Base-by-base conservation (phyloP, 192 early-diverging fungal species). In the Podila verticillata region DNA sequence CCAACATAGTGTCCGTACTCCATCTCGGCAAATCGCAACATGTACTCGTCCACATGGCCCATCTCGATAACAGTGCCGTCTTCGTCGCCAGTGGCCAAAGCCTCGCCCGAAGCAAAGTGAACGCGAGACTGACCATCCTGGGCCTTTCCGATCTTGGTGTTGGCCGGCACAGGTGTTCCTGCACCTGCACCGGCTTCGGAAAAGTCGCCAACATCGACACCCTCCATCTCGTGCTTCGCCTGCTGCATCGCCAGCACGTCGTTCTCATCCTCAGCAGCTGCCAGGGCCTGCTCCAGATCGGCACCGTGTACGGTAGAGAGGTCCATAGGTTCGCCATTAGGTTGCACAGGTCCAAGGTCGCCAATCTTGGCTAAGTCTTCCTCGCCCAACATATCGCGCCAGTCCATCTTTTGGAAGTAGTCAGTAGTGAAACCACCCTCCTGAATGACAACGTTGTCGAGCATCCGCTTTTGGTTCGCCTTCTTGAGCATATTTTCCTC, bases 401-500 rank as follows among this genome's bases (percentile, higher is more conserved):
- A 92, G 61, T 91, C 86, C 74, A 88, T 84, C 57, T 84, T 86
- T 60, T 88, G 75, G 47, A 91, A 85, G 35, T 85, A 92, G 34
- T 88, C 90, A 20, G 89, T 91, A 5, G 90, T 93, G 72, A 96
- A 95, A 12, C 85, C 88, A 34, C 92, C 93, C 61, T 93, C 90
- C 70, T 91, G 92, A 54, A 96, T 94, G 10, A 96, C 91, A 7
- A 95, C 81, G 59, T 94, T 87, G 77, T 94, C 93, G 4, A 96
- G 84, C 85, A 90, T 86, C 39, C 91, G 84, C 78, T 94, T 94
- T 66, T 93, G 90, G 71, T 91, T 91, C n/a, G 92, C 92, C 72
- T 93, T 94, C 63, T 85, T 85, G 68, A 92, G 89, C 57, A 94
- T 93, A 51, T 92, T 92, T 70, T 94, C 92, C 81, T 94, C 93